Conservation (phyloP, 805 yeast species). For the Metschnikowia baotianmanensis region DNA sequence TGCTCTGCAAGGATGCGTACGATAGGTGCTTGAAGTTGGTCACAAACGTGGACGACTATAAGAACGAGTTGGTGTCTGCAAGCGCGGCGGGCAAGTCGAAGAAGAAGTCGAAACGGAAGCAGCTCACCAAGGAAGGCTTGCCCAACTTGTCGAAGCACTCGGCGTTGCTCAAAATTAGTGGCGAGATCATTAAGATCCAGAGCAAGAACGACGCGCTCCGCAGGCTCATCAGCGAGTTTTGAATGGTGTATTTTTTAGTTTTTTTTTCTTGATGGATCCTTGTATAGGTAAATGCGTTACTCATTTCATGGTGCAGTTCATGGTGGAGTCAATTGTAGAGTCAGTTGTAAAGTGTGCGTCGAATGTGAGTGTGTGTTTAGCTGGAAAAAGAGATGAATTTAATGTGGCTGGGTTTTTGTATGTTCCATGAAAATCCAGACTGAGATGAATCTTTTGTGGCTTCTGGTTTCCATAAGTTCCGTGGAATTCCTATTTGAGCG, state of each 20-base stretch:
- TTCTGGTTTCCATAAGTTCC: too few species aligned
- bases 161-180: slow-evolving; percentile 39
- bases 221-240: slow-evolving; percentile 18
- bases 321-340: too few species aligned
- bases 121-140: slow-evolving; percentile 42
- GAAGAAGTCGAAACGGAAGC: slow-evolving; percentile 36
- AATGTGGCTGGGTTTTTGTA: too few species aligned
- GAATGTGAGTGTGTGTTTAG: too few species aligned
- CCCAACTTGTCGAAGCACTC: slow-evolving; percentile 45
- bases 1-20: slow-evolving; percentile 44
- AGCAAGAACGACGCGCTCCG: slow-evolving; percentile 33
- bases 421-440: too few species aligned
- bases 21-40: slow-evolving; percentile 41
- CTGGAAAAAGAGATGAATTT: too few species aligned
- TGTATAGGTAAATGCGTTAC: too few species aligned
- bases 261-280: neutral
- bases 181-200: slow-evolving; percentile 36
- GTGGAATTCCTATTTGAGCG: too few species aligned
- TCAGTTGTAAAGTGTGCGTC: too few species aligned
- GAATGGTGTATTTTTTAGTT: too few species aligned
- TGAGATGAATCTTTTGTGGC: too few species aligned
- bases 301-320: too few species aligned
- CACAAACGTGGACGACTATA: slow-evolving; percentile 39
- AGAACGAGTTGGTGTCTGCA: slow-evolving; percentile 28
- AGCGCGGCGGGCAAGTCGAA: slow-evolving; percentile 15